Evolutionary conservation across 2,329 filamentous ascomycete species (phyloP), one percentile per base, ranked within the genome.

Genomic region (Fusarium sp.): DNA sequence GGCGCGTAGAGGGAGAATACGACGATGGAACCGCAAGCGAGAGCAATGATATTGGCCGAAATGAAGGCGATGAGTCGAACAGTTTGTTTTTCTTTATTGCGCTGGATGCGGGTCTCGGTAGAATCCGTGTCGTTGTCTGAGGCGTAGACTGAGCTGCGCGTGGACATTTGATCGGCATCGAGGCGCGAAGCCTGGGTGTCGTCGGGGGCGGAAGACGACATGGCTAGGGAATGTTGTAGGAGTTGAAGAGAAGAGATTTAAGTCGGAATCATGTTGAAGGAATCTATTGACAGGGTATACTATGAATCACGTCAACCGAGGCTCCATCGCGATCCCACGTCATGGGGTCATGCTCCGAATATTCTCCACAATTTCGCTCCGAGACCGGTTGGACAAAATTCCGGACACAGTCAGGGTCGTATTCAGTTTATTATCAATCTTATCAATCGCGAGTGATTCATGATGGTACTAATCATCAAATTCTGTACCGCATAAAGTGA

Each of bases 1-100:
- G 93, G 94, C 11, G 92, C 96, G 79, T 98, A 99, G 32, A 99
- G 89, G 37, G 94, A 97, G 83, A 96, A 99, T 51, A 94, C 92
- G 52, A 94, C 94, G 76, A 98, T 93, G 75, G 93, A 97, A 67
- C 95, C 96, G 30, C 94, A 95, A 78, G 93, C 96, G 32, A 98
- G 86, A 16, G 88, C 84, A 18, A 85, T 84, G 18, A 88, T 68
- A 30, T 90, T 84, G 29, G 88, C 85, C 24, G 83, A 82, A 29
- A 84, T 69, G 74, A 90, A 89, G 58, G 88, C 85, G 47, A 86
- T 59, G 70, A 80, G 69, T 61, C 84, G 84, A 30, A 81, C 67
- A n/a, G 75, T 57, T 34, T 77, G 74, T 57, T 79, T 81, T 53
- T 70, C 73, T 44, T 72, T 74, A 27, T 73, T 61, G 44, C 66